A percentile compares a stretch with the other conserved stretches of the same genome.
Evolutionary conservation across 2,329 filamentous ascomycete genomes (phyloP).

Genomic region (Botrytis medusae): DNA sequence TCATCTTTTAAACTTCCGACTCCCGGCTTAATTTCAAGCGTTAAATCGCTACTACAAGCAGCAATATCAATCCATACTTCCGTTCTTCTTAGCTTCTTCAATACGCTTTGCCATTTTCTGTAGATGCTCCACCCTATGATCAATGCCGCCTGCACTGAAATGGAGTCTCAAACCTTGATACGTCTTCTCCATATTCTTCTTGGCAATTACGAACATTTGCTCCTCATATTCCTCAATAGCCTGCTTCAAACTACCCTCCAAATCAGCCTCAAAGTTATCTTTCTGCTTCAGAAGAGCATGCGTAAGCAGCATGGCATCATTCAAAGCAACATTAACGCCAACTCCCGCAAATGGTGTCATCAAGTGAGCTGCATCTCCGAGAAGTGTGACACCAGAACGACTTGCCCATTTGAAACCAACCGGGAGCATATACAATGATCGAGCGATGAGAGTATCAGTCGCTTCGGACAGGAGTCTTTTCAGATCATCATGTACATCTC

Average conservation of each 20-base stretch:
- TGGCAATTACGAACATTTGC: constrained; percentile 30
- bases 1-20: no score
- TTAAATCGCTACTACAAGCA: not conserved
- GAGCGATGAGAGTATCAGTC: constrained; percentile 26
- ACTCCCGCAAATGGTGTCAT: constrained; percentile 50
- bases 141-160: constrained; percentile 30
- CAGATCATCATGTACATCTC: constrained; percentile 29
- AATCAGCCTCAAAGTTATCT: constrained; percentile 19
- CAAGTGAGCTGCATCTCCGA: constrained; percentile 52
- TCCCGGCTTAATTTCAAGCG: not conserved
- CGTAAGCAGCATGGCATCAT: constrained; percentile 46
- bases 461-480: constrained; percentile 28
- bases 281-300: constrained; percentile 36
- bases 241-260: constrained; percentile 18
- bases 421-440: constrained; percentile 41
- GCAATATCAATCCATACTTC: not conserved
- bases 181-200: constrained; percentile 29
- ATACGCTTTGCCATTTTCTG: not conserved
- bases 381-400: constrained; percentile 46
- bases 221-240: constrained; percentile 31
- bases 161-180: constrained; percentile 26
- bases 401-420: constrained; percentile 32
- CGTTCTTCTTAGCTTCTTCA: not conserved
- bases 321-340: constrained; percentile 50
- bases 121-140: constrained; percentile 4